Conservation (phyloP, 1,139 yeast species). For the Barnettozyma hawaiiensis region DNA sequence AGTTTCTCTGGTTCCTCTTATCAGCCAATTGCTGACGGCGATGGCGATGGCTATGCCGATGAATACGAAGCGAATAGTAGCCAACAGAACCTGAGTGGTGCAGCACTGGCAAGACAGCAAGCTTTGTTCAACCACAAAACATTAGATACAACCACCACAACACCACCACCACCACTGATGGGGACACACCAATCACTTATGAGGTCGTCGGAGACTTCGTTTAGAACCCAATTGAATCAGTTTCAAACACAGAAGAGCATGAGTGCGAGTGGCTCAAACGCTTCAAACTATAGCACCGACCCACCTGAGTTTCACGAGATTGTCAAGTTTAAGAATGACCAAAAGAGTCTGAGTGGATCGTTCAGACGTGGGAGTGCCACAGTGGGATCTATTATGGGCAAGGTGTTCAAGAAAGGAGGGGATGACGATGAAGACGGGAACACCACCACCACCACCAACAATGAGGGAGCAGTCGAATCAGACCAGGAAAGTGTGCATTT, state of each 20-base stretch:
- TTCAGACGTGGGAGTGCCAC: constrained; percentile 37
- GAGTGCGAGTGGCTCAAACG: constrained; percentile 20
- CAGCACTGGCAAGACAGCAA: constrained; percentile 33
- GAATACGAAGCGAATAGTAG: neutral
- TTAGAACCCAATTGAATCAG: constrained; percentile 19
- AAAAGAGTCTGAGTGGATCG: constrained; percentile 32
- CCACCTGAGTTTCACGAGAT: constrained; percentile 40
- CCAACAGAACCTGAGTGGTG: constrained; percentile 22
- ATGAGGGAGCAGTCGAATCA: constrained; percentile 12
- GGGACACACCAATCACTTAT: constrained; percentile 7
- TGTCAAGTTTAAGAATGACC: constrained; percentile 28
- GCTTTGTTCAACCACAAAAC: constrained; percentile 10
- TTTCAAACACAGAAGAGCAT: constrained; percentile 14
- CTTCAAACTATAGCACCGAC: constrained; percentile 25
- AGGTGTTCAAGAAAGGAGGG: constrained; percentile 16
- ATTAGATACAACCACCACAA: neutral
- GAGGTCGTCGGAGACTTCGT: constrained; percentile 22
- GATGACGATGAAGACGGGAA: constrained; percentile 16
- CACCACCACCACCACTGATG: too few relatives aligned
- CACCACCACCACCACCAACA: too few relatives aligned
- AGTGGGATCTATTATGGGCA: constrained; percentile 31
- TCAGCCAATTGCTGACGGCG: constrained; percentile 16
- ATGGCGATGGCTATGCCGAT: too few relatives aligned
- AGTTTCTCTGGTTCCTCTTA: constrained; percentile 25
- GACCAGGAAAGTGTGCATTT: constrained; percentile 17